These are phyloP conservation scores for Prunus mume DNA, from an alignment of 306 rosid genomes.

Conservation along the genomic window DNA sequence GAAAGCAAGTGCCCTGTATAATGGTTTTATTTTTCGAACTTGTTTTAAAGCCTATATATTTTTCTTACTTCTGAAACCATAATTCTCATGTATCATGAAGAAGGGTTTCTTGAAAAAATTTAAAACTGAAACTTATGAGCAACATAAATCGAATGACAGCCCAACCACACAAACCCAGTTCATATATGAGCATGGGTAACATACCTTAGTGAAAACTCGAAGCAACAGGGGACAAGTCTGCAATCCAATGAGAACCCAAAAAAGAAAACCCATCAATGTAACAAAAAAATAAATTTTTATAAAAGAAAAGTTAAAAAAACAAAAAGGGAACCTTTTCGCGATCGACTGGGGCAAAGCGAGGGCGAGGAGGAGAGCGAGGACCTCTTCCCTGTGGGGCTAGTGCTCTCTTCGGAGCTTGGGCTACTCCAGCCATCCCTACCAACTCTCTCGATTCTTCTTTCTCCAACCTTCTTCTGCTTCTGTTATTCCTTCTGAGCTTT, in stretches of 20 bases:
- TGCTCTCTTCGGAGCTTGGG: slow-evolving; percentile 45
- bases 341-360: slow-evolving; percentile 39
- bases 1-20: background rate
- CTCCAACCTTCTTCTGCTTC: background rate
- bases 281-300: background rate
- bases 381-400: slow-evolving; percentile 30
- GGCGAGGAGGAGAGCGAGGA: slow-evolving; percentile 23
- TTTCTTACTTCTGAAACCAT: background rate
- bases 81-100: background rate
- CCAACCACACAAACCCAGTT: background rate
- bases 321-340: slow-evolving; percentile 42
- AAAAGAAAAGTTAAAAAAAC: background rate
- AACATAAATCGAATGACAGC: background rate
- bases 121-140: background rate
- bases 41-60: background rate
- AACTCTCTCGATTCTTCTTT: background rate
- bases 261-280: background rate
- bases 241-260: background rate
- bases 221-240: slow-evolving; percentile 91
- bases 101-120: background rate
- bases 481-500: background rate
- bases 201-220: slow-evolving; percentile 90
- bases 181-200: background rate
- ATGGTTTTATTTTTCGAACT: too few species aligned
- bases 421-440: slow-evolving; percentile 32